Conservation (phyloP, 352 stramenopile genomes). For the Phytophthora brassicae region DNA sequence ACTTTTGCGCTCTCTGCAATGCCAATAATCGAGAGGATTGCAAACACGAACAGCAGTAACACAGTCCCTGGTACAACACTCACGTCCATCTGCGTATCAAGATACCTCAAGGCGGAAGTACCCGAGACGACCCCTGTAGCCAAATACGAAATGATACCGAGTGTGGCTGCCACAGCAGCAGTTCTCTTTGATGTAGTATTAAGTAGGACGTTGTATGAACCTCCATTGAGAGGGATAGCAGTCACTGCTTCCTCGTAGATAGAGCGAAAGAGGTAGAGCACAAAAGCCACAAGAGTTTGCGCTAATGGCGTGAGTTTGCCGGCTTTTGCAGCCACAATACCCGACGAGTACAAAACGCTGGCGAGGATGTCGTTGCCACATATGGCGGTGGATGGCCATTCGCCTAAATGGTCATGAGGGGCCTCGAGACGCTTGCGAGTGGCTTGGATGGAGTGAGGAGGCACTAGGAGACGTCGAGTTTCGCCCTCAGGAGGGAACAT, state of each 20-base stretch:
- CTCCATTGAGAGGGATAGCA: conserved; percentile 90
- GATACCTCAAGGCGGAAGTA: conserved; percentile 62
- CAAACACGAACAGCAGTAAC: conserved; percentile 80
- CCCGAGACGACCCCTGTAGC: conserved; percentile 82
- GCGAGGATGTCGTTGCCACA: conserved; percentile 93
- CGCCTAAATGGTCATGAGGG: conserved; percentile 44
- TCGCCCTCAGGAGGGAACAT: conserved; percentile 50
- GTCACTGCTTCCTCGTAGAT: conserved; percentile 92
- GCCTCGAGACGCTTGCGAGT: conserved; percentile 30
- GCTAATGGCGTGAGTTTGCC: conserved; percentile 87
- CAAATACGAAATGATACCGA: conserved; percentile 92
- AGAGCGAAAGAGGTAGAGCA: conserved; percentile 73
- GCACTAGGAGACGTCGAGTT: conserved; percentile 30
- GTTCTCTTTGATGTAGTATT: conserved; percentile 91
- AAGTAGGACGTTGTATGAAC: conserved; percentile 91
- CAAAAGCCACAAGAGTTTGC: conserved; percentile 72
- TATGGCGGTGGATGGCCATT: conserved; percentile 90
- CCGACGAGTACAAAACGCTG: conserved; percentile 83
- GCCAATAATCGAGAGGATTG: conserved; percentile 76
- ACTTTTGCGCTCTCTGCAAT: conserved; percentile 88
- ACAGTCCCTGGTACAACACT: conserved; percentile 48
- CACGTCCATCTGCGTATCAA: conserved; percentile 54
- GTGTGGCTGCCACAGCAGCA: conserved; percentile 84
- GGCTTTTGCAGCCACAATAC: conserved; percentile 67
- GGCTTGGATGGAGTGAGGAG: conserved; percentile 25